These are phyloP conservation scores for Moesziomyces sp. DNA, from an alignment of 1,284 basidiomycete genomes.

Conservation along the genomic window DNA sequence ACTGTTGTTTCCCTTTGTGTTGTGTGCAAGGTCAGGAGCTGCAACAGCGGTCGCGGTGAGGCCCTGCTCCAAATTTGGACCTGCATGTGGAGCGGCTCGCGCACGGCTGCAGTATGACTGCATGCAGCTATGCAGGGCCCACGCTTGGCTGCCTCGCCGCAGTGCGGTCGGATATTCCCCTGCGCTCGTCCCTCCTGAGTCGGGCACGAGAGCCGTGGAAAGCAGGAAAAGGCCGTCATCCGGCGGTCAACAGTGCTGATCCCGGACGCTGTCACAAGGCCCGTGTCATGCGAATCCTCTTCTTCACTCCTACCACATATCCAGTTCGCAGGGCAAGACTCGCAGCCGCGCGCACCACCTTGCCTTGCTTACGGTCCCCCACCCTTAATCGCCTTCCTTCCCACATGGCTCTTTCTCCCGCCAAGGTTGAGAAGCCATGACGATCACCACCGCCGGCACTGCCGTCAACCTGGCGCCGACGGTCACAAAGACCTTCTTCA, in stretches of 20 bases:
- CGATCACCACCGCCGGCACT: conserved; percentile 57
- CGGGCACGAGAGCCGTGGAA: too few relatives aligned
- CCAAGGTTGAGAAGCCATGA: conserved; percentile 32
- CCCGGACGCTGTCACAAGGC: too few relatives aligned
- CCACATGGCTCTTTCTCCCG: not conserved
- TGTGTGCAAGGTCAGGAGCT: too few relatives aligned
- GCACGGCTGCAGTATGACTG: conserved; percentile 14
- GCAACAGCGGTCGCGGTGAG: too few relatives aligned
- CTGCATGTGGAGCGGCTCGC: not conserved
- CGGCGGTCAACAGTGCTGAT: too few relatives aligned
- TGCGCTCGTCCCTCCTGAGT: not conserved
- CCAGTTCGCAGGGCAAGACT: too few relatives aligned
- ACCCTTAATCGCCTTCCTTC: not conserved
- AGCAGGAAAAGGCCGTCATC: too few relatives aligned
- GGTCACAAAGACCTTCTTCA: conserved; percentile 62
- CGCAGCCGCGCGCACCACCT: too few relatives aligned
- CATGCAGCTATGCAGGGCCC: conserved; percentile 7
- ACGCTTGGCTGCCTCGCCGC: not conserved
- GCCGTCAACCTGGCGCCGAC: conserved; percentile 59
- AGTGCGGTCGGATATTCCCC: not conserved
- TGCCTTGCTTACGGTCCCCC: too few relatives aligned
- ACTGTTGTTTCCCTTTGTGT: too few relatives aligned
- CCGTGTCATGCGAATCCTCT: too few relatives aligned
- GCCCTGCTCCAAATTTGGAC: not conserved
- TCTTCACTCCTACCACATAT: too few relatives aligned